phyloP scores from a whole-genome alignment of 1,284 basidiomycete species.

The Marasmius sp. region DNA sequence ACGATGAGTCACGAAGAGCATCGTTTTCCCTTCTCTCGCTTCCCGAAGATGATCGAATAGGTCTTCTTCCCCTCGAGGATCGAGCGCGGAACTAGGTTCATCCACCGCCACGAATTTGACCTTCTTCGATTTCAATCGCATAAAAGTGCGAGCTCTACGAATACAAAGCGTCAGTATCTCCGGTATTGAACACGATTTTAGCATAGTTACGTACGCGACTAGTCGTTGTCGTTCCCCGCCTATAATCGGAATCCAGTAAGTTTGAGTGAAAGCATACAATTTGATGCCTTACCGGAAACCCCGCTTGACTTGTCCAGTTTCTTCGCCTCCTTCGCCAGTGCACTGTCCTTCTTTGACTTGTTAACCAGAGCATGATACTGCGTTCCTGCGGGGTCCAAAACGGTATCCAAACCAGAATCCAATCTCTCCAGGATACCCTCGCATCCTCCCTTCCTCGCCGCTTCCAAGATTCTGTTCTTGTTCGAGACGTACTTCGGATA shows the following conservation, averaged over 20 bases:
- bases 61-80: constrained; percentile 47
- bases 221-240: constrained; percentile 43
- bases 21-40: constrained; percentile 55
- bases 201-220: constrained; percentile 32
- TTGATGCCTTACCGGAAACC: constrained; percentile 27
- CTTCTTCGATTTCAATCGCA: constrained; percentile 44
- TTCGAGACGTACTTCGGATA: constrained; percentile 28
- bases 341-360: constrained; percentile 27
- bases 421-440: constrained; percentile 30
- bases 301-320: constrained; percentile 33
- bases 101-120: constrained; percentile 49
- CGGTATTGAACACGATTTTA: background rate
- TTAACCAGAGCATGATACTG: constrained; percentile 28
- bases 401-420: constrained; percentile 28
- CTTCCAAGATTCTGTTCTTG: constrained; percentile 28
- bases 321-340: constrained; percentile 32
- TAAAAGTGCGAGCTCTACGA: constrained; percentile 35
- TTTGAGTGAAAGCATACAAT: background rate
- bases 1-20: constrained; percentile 70
- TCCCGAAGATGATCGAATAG: constrained; percentile 54
- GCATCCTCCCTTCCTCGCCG: constrained; percentile 39
- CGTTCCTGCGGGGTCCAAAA: constrained; percentile 30
- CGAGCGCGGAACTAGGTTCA: constrained; percentile 54
- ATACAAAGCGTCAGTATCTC: background rate
- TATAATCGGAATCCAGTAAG: background rate